Base-by-base conservation (phyloP, 225 moss, liverwort and hornwort species). In the Pseudoscleropodium purum region DNA sequence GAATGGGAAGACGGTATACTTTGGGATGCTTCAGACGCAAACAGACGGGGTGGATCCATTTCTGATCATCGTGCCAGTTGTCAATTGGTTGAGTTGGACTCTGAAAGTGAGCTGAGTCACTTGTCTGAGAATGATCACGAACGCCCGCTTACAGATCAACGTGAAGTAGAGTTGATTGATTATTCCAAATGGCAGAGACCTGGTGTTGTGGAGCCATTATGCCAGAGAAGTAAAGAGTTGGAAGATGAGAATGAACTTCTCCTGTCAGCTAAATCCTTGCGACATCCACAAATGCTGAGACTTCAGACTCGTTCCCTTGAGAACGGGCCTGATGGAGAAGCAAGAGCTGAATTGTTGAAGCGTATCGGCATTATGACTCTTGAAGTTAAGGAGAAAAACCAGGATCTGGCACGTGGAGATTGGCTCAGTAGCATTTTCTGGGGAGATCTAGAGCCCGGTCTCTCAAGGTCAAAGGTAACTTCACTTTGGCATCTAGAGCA, bases 241-340 rank as follows among this genome's bases (percentile, higher is more conserved):
- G 92, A 88, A 69, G 89, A 92, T 73, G 87, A 84, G 64, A 77
- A 82, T 77, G 92, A 90, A 64, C 82, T n/a, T 59, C n/a, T 31
- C 70, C 66, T 63, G 54, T 80, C 82, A 81, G 21, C 66, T 25
- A 90, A 78, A 52, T 72, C 85, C 57, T 92, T 84, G 49, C 92
- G 96, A 65, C 99, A 97, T 93, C 97, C 99, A 84, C 99, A 97
- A 86, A 94, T 97, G 94, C 86, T 99, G 84, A 96, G 99, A 91
- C 94, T 97, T 89, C 95, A 94, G 81, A 90, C 93, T 69, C 82
- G 81, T 39, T 90, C 90, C 61, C 86, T 89, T 76, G 82, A 85
- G 74, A 84, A 77, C 51, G 64, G 85, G 62, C 49, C 84, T 60
- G 90, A 75, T 79, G 91, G 86, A 64, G 91, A 91, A 78, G 90